Evolutionary conservation across 2,329 filamentous ascomycete genomes (phyloP).

Genomic region (Colletotrichum tropicicola): DNA sequence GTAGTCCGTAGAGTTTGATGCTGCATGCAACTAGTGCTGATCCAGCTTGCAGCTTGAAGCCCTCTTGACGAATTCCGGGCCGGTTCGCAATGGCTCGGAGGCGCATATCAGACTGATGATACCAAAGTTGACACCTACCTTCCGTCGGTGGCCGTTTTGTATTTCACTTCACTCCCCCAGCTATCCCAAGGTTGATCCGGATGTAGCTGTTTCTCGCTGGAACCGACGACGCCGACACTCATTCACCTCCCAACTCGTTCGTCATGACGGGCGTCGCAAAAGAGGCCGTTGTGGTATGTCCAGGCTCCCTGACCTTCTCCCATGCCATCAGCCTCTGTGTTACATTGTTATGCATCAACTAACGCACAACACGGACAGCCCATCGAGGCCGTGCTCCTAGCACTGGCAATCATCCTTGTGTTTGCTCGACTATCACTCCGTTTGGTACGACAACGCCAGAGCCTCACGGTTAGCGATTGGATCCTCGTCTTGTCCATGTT

Average conservation of each 20-base stretch:
- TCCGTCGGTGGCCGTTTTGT: not conserved
- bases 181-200: not conserved
- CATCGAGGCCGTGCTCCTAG: slow-evolving; percentile 38
- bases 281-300: slow-evolving; percentile 28
- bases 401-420: slow-evolving; percentile 33
- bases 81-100: not conserved
- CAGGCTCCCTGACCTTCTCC: not conserved
- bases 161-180: not conserved
- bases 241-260: not conserved
- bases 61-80: not conserved
- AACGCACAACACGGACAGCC: slow-evolving; percentile 31
- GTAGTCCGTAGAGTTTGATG: not conserved
- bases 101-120: not conserved
- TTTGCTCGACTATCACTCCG: slow-evolving; percentile 36
- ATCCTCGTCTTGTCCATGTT: slow-evolving; percentile 36
- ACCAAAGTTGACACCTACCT: not conserved
- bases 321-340: not conserved
- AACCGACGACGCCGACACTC: not conserved
- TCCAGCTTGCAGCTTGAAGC: not conserved
- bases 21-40: not conserved
- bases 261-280: slow-evolving; percentile 26
- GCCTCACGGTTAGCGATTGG: slow-evolving; percentile 41
- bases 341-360: not conserved
- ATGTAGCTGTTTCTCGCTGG: not conserved
- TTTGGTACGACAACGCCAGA: slow-evolving; percentile 34